Evolutionary conservation across 1,284 basidiomycete species (phyloP).

Genomic region (Cystobasidium pallidum): DNA sequence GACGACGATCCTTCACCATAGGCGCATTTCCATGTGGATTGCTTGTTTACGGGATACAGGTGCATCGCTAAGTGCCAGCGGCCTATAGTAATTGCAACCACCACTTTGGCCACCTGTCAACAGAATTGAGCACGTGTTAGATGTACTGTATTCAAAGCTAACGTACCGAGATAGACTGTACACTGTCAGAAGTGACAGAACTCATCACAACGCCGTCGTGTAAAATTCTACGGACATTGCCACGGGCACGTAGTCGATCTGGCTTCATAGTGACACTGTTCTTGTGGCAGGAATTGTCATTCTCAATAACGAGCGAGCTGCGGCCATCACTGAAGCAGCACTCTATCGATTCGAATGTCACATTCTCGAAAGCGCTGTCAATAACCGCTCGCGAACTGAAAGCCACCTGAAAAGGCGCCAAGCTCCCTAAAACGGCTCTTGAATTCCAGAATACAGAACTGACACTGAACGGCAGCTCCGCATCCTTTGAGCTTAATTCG

Average conservation of each 20-base stretch:
- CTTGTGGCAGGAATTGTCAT: conserved; percentile 52
- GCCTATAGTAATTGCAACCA: background rate
- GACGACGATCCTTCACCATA: background rate
- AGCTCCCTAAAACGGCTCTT: conserved; percentile 66
- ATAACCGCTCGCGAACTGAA: conserved; percentile 62
- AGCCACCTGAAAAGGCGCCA: conserved; percentile 71
- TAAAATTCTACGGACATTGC: background rate
- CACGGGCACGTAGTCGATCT: background rate
- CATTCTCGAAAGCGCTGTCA: conserved; percentile 58
- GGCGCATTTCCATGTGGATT: background rate
- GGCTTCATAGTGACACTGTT: background rate
- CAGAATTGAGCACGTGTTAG: background rate
- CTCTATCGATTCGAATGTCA: conserved; percentile 66
- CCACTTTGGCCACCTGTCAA: background rate
- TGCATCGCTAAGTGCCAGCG: background rate
- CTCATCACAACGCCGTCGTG: background rate
- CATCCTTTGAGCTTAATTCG: conserved; percentile 66
- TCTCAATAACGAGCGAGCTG: conserved; percentile 62
- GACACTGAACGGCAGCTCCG: conserved; percentile 65
- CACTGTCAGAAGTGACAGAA: background rate
- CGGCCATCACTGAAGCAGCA: conserved; percentile 64
- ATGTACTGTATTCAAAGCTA: background rate
- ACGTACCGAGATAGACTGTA: conserved; percentile 2
- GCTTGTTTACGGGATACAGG: background rate
- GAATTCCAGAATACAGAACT: conserved; percentile 70